phyloP scores from a whole-genome alignment of 2,329 filamentous ascomycete species.

The Pseudogymnoascus sp. region DNA sequence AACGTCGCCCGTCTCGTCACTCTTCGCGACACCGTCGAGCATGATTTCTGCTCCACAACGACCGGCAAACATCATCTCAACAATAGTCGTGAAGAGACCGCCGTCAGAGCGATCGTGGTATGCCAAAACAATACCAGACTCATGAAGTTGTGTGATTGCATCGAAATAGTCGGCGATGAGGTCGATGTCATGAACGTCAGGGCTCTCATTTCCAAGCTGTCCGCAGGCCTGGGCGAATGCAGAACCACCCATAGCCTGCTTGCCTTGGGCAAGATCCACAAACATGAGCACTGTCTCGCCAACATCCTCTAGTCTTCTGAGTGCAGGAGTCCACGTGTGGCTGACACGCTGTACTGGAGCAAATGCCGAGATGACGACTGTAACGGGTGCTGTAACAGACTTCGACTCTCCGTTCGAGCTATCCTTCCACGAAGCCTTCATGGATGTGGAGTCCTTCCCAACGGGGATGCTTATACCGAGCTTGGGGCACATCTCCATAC shows the following conservation, averaged over 20 bases:
- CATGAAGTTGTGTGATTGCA: slow-evolving; percentile 62
- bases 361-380: slow-evolving; percentile 86
- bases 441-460: slow-evolving; percentile 96
- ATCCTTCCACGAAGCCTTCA: slow-evolving; percentile 96
- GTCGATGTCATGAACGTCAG: slow-evolving; percentile 77
- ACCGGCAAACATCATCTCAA: slow-evolving; percentile 97
- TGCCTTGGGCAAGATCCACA: slow-evolving; percentile 79
- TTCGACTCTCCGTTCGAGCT: slow-evolving; percentile 57
- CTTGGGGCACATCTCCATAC: slow-evolving; percentile 83
- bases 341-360: slow-evolving; percentile 73
- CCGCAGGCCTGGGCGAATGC: slow-evolving; percentile 85
- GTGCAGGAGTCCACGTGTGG: slow-evolving; percentile 89
- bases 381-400: slow-evolving; percentile 88
- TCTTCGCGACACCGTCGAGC: slow-evolving; percentile 65
- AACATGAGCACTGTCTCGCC: slow-evolving; percentile 85
- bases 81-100: slow-evolving; percentile 81
- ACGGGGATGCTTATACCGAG: slow-evolving; percentile 93
- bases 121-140: slow-evolving; percentile 69
- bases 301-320: slow-evolving; percentile 75
- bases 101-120: slow-evolving; percentile 95
- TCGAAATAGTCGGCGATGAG: slow-evolving; percentile 87
- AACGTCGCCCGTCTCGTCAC: slow-evolving; percentile 51
- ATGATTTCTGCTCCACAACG: slow-evolving; percentile 81
- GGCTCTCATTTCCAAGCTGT: slow-evolving; percentile 74
- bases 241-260: slow-evolving; percentile 79